Base-by-base conservation (phyloP, 2,329 filamentous ascomycete genomes). In the Grosmannia clavigera region DNA sequence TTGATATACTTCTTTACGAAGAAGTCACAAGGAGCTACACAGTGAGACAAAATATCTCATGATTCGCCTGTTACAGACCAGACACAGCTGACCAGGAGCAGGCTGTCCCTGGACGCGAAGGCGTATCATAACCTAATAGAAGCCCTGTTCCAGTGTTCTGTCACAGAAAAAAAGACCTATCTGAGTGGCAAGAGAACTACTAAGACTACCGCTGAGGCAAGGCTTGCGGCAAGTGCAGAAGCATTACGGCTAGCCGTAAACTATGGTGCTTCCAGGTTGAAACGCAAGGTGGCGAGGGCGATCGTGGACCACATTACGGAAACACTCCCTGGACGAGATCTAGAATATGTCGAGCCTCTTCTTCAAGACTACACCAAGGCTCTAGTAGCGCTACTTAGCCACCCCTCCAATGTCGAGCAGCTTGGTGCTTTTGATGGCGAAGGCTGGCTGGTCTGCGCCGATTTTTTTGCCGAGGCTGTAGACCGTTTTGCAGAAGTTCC, bases 91-190 rank as follows among this genome's bases (percentile, higher is more conserved):
- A 14, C 27, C 11, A 31, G 40, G 2, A n/a, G 2, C 43, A 66
- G 62, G 60, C 61, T 53, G 35, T 60, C 72, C 14, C 75, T 96
- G 40, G 81, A 80, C 54, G 90, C 95, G 69, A 88, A 87, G 69
- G 81, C 81, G n/a, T 95, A 88, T 65, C 87, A 94, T 68, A 81
- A 82, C 61, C 84, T 96, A 52, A 89, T 90, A 66, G 90, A 96
- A 67, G 81, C 83, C 1, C 75, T 97, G 3, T 96, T 96, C 68
- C 79, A 81, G 59, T 86, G 80, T 68, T 81, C 81, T 1, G 70
- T 85, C 22, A 72, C 78, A 16, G 91, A 96, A 66, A 90, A 89
- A 68, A 76, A 83, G 11, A 70, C 73, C 22, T 87, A 82, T 64
- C 78, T 81, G 60, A 80, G 80, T 60, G 77, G 78, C 14, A 79